Conservation (phyloP, 2,329 filamentous ascomycete genomes). For the Blastomyces percursus region DNA sequence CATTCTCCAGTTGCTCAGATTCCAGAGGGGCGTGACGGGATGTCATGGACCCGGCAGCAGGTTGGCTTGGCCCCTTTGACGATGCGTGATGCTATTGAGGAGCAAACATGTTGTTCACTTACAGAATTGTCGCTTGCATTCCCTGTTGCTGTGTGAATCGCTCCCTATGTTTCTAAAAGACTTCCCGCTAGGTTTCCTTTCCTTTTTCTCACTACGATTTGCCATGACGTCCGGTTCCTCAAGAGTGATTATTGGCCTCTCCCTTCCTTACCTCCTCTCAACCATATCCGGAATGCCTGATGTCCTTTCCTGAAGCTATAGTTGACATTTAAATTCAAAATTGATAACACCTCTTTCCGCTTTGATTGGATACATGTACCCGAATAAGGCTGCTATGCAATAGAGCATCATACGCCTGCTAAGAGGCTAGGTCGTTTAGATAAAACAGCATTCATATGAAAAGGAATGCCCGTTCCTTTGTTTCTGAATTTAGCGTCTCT, state of each 20-base stretch:
- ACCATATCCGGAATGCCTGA: neutral
- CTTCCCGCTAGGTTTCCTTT: neutral
- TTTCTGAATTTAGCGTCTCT: neutral
- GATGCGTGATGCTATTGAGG: neutral
- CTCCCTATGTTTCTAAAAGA: neutral
- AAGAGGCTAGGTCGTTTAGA: neutral
- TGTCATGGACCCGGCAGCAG: conserved; percentile 20
- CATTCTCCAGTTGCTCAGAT: conserved; percentile 11
- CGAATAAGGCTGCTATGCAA: neutral
- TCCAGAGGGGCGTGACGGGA: conserved; percentile 18
- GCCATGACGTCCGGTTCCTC: neutral
- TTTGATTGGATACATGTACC: neutral
- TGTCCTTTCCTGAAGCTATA: neutral
- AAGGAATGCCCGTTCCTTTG: neutral
- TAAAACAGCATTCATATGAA: neutral
- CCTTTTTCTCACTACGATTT: neutral
- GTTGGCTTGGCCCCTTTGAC: conserved; percentile 15
- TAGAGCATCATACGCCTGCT: neutral
- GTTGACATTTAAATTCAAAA: neutral
- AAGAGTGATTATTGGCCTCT: neutral
- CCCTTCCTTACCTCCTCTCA: neutral
- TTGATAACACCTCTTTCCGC: neutral
- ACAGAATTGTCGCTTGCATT: neutral
- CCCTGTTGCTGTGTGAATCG: neutral
- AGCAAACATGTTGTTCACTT: neutral